A percentile compares a stretch with the other conserved stretches of the same genome.
phyloP scores from a whole-genome alignment of 225 moss, liverwort and hornwort species.

The Rhytidiadelphus loreus region DNA sequence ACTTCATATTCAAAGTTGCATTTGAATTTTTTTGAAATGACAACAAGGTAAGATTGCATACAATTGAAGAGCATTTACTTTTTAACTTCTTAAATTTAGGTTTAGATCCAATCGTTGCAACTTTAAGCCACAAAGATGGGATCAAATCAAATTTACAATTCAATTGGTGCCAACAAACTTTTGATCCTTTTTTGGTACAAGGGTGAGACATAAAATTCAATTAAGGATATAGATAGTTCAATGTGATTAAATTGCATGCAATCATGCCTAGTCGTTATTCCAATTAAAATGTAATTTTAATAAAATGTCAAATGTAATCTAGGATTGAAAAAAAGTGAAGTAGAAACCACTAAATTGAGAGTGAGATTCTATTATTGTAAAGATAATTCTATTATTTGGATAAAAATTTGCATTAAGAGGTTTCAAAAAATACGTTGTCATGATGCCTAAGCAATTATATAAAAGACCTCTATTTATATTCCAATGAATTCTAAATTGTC shows the following conservation, averaged over 20 bases:
- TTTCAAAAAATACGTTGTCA: background rate
- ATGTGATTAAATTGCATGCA: background rate
- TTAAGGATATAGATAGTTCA: background rate
- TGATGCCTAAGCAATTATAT: background rate
- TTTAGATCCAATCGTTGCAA: background rate
- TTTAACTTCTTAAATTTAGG: background rate
- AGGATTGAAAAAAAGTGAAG: background rate
- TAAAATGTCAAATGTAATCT: background rate
- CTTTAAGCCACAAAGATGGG: background rate
- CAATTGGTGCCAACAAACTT: background rate
- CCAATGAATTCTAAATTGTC: background rate
- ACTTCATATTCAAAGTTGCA: background rate
- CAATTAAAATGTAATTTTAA: background rate
- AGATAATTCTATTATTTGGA: background rate
- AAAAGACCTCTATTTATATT: background rate
- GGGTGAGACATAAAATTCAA: rapidly evolving
- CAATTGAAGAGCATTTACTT: background rate
- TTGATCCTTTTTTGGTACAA: background rate
- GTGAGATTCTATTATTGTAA: background rate
- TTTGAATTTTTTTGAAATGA: background rate
- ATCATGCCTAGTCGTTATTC: background rate
- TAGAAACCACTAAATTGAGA: background rate
- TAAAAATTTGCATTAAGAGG: background rate
- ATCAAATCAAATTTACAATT: background rate
- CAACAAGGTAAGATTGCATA: rapidly evolving